Evolutionary conservation across 2,329 filamentous ascomycete species (phyloP), one percentile per base, ranked within the genome.

Genomic region (Claviceps maximensis): DNA sequence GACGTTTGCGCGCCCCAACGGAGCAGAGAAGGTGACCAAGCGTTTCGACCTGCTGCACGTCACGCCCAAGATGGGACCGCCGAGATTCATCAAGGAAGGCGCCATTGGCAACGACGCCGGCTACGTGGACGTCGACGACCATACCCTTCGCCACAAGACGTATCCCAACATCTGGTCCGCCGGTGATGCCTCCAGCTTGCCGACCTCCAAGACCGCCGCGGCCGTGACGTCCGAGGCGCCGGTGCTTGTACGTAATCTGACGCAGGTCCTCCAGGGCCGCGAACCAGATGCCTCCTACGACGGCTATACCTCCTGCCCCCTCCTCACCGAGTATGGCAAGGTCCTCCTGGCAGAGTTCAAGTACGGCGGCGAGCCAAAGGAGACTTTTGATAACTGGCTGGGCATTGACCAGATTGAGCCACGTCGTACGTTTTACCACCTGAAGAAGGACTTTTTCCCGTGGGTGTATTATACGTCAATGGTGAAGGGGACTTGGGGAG

Each of bases 371-470:
- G 71, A 71, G 57, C 79, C 80, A 7, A 81, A 83, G 62, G 80
- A 84, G 69, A 83, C 80, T 0, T 84, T 84, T 56, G 71, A 67
- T 4, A 64, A 69, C 3, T 67, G 65, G 61, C 64, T 82, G 15
- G 79, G 78, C 1, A 70, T 83, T 7, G 78, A 83, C 58, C 80
- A 84, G 63, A 72, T 63, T 0, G 65, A 66, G 10, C 80, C 80
- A 2, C 72, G 79, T 3, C 72, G 74, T 3, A 68, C 74, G 0
- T 84, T 84, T 60, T 84, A 80, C 58, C 69, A 82, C 58, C 58
- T 84, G 46, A 84, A 84, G 70, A 83, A 80, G 67, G 75, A 83
- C 60, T 84, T 84, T 59, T 84, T 84, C 65, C 80, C 80, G 0
- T 83, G 80, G 80, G 80, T 84, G 2, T 83, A 83, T 65, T 74